These are phyloP conservation scores for Trametes maxima DNA, from an alignment of 768 basidiomycete species.

Conservation along the genomic window DNA sequence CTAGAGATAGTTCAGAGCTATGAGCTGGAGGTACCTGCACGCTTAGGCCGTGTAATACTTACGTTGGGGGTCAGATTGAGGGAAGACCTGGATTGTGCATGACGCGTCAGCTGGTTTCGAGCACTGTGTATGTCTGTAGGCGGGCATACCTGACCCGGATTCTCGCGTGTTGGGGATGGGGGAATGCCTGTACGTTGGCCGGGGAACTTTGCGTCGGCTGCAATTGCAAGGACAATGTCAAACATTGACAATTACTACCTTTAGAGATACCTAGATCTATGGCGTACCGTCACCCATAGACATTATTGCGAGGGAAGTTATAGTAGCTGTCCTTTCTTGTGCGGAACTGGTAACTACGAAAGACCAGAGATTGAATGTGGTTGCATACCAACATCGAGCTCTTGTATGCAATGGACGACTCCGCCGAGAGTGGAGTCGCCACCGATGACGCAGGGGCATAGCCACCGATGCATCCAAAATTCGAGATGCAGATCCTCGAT, in stretches of 20 bases:
- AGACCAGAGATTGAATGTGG: no score
- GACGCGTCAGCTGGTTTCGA: neutral
- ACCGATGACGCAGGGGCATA: no score
- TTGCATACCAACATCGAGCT: no score
- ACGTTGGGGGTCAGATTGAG: slow-evolving; percentile 48
- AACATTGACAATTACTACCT: neutral
- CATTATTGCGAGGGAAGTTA: neutral
- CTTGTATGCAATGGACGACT: no score
- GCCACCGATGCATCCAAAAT: no score
- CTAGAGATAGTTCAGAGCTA: slow-evolving; percentile 1
- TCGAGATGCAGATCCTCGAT: no score
- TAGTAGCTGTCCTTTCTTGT: neutral
- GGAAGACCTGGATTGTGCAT: slow-evolving; percentile 45
- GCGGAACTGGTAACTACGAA: no score
- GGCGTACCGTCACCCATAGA: slow-evolving; percentile 10
- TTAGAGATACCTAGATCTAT: neutral
- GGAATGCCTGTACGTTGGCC: slow-evolving; percentile 40
- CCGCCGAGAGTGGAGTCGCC: no score
- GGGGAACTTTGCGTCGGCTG: slow-evolving; percentile 46
- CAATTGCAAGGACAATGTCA: no score
- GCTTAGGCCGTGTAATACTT: neutral
- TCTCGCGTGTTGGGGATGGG: slow-evolving; percentile 49
- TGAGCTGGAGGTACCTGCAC: neutral
- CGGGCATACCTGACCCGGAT: slow-evolving; percentile 45
- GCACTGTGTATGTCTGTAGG: neutral